A percentile compares a stretch with the other conserved stretches of the same genome.
Conservation (phyloP, 331 rosid species). For the Malus hybrid region DNA sequence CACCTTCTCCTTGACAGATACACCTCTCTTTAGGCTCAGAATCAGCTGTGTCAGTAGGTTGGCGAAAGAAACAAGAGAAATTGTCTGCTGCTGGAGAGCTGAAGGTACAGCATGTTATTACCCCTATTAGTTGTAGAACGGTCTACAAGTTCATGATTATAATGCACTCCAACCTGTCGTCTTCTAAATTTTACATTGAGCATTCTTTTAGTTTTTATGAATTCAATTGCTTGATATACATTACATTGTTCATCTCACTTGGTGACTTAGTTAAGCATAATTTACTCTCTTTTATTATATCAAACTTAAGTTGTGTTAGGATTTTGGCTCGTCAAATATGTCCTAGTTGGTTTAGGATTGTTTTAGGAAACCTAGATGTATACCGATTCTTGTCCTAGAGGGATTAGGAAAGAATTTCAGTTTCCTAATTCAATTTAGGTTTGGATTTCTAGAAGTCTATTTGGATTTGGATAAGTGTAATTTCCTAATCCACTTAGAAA, state of each 20-base stretch:
- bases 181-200: background rate
- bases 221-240: background rate
- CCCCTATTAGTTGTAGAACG: background rate
- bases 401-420: no score
- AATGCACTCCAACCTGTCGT: background rate
- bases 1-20: slow-evolving; percentile 46
- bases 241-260: background rate
- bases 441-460: no score
- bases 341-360: no score
- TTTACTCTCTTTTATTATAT: background rate
- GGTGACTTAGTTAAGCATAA: background rate
- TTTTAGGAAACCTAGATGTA: no score
- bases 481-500: no score
- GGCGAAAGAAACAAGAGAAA: slow-evolving; percentile 78
- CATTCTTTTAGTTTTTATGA: background rate
- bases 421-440: no score
- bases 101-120: slow-evolving; percentile 48
- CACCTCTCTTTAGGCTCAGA: slow-evolving; percentile 72
- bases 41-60: slow-evolving; percentile 75
- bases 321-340: no score
- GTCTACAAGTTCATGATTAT: background rate
- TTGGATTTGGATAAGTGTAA: no score
- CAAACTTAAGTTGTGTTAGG: background rate
- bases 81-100: slow-evolving; percentile 77
- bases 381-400: no score